Conservation (phyloP, 176 grass and related monocot genomes). For the Triticum urartu region DNA sequence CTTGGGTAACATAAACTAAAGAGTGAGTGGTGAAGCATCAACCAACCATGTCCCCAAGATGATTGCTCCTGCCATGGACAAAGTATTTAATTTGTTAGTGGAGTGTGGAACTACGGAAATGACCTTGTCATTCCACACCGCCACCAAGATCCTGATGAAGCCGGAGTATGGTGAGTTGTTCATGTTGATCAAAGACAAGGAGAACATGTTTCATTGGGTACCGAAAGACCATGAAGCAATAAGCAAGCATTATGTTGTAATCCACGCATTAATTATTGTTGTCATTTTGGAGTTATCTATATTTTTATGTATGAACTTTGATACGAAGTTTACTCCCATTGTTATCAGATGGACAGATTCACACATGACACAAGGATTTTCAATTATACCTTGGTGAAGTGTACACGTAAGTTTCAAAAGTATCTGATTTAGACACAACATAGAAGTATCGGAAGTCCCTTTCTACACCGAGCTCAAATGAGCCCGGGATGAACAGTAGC, state of each 20-base stretch:
- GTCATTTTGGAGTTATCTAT: too few species aligned
- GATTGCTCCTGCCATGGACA: not conserved
- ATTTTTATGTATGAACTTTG: too few species aligned
- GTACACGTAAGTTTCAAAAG: too few species aligned
- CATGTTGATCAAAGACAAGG: not conserved
- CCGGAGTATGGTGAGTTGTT: not conserved
- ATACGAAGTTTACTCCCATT: too few species aligned
- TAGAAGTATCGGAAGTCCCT: too few species aligned
- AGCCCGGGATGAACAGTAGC: too few species aligned
- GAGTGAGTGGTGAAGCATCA: not conserved
- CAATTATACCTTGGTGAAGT: too few species aligned
- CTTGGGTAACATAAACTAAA: not conserved
- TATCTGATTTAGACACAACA: too few species aligned
- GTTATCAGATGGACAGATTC: too few species aligned
- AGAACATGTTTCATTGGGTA: not conserved
- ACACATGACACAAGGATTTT: too few species aligned
- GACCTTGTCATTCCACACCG: not conserved
- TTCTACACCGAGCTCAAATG: too few species aligned
- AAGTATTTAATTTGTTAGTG: not conserved
- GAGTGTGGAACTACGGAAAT: not conserved
- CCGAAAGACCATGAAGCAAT: not conserved
- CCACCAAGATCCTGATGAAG: not conserved
- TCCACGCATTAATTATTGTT: too few species aligned
- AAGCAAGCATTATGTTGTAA: not conserved
- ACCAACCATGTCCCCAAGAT: not conserved